A percentile compares a stretch with the other conserved stretches of the same genome.
phyloP scores from a whole-genome alignment of 2,329 filamentous ascomycete species.

The Leptographium radiaticola region DNA sequence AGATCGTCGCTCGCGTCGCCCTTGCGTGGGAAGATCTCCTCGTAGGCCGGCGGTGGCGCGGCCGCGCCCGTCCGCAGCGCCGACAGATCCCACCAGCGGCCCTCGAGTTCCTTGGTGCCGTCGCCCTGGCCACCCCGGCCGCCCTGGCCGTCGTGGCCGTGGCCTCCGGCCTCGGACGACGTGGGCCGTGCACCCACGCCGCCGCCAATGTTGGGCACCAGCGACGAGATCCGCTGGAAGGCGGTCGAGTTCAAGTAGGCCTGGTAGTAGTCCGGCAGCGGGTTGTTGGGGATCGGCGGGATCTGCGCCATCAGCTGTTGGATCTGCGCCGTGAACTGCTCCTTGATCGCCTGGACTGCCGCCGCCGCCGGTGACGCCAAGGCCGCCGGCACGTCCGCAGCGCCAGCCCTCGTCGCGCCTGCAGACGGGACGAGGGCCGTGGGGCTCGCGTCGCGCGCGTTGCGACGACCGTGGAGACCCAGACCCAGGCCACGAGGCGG shows the following conservation, averaged over 20 bases:
- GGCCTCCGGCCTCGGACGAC: conserved; percentile 27
- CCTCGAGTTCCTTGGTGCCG: conserved; percentile 31
- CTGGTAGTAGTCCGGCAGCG: conserved; percentile 52
- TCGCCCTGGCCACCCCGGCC: conserved; percentile 25
- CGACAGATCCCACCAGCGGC: conserved; percentile 55
- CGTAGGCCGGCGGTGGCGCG: conserved; percentile 58
- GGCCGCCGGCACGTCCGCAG: conserved; percentile 19
- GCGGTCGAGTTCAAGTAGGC: conserved; percentile 46
- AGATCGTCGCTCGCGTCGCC: conserved; percentile 20
- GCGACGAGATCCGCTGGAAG: conserved; percentile 57
- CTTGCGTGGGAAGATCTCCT: conserved; percentile 50
- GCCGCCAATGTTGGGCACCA: conserved; percentile 52
- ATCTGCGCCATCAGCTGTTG: conserved; percentile 53
- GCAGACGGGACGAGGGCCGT: conserved; percentile 4
- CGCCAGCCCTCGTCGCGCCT: not conserved
- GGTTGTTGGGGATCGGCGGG: conserved; percentile 33
- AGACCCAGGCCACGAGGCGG: not conserved
- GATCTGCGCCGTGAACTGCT: conserved; percentile 60
- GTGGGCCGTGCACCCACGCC: conserved; percentile 27
- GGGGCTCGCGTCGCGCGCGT: conserved; percentile 11
- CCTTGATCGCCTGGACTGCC: conserved; percentile 56
- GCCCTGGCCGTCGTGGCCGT: conserved; percentile 28
- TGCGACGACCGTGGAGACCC: conserved; percentile 8
- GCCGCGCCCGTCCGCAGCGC: conserved; percentile 30
- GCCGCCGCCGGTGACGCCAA: conserved; percentile 44